Conservation (phyloP, 2,329 filamentous ascomycete genomes). For the Botrytis sinoallii region DNA sequence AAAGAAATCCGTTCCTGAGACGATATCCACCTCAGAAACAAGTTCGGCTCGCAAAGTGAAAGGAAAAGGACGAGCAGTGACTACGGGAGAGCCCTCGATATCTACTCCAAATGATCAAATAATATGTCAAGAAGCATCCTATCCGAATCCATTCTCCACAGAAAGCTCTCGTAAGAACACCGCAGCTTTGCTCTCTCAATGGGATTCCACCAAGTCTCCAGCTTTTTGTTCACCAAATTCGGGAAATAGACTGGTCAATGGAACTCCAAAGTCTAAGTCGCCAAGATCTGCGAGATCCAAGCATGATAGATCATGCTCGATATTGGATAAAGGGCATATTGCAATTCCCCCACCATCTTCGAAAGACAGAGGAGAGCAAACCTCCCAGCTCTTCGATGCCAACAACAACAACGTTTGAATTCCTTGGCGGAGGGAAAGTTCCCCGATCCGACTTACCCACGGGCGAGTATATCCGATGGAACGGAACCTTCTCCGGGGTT, state of each 20-base stretch:
- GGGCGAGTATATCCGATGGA: slow-evolving; percentile 4
- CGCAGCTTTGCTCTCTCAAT: slow-evolving; percentile 7
- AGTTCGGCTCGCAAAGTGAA: neutral
- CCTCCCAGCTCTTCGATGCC: slow-evolving; percentile 3
- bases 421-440: slow-evolving; percentile 7
- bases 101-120: neutral
- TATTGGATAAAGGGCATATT: neutral
- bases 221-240: neutral
- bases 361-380: slow-evolving; percentile 14
- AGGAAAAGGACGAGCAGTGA: neutral
- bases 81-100: neutral
- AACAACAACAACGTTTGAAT: neutral
- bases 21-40: neutral
- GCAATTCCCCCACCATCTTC: slow-evolving; percentile 1
- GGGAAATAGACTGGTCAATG: neutral
- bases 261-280: neutral
- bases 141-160: slow-evolving; percentile 14
- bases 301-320: neutral
- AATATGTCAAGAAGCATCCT: slow-evolving; percentile 18
- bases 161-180: slow-evolving; percentile 11
- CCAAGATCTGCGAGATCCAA: neutral
- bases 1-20: neutral
- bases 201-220: neutral
- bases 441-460: slow-evolving; percentile 16
- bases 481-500: slow-evolving; percentile 7